Base-by-base conservation (phyloP, 768 basidiomycete species). In the Boletus rufocinnamomeus region DNA sequence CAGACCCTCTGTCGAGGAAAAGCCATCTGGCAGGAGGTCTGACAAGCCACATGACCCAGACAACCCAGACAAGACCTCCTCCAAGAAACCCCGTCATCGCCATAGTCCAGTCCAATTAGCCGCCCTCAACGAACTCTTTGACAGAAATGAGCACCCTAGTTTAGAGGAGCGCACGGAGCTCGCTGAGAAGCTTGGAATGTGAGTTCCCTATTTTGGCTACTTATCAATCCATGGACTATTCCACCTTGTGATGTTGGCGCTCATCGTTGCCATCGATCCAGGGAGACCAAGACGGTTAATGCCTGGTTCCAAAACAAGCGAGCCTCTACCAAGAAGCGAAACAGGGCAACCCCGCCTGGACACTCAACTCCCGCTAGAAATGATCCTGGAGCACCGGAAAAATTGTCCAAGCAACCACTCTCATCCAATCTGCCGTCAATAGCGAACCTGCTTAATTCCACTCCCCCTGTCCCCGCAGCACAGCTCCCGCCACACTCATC, bases 261-360 rank as follows among this genome's bases (percentile, higher is more conserved):
- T 34, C 58, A 46, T 58, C 58, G 45, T 48, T 52, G n/a, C 60
- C 41, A 50, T 58, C 56, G 54, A 62, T 53, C 52, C 69, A 91
- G 90, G 86, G 88, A 91, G 71, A 85, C 84, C 72, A 91, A 91
- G 80, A 89, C 88, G 3, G 89, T 91, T 69, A 88, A 89, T 70
- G 87, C 90, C 16, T 91, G 88, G 87, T 92, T 91, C 74, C 89
- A 91, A 76, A 91, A 91, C 71, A 91, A 91, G 78, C 81, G 90
- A 54, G 89, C 90, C 7, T 90, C 89, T 14, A 84, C 83, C 65
- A 91, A 90, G 81, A 91, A 91, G 74, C 77, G 81, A 23, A 77
- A 81, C 77, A 72, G 81, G 80, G 70, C 78, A 70, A 67, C 66
- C 23, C 59, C 61, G 53, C 63, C 58, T 41, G 78, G 74, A 23